Conservation (phyloP, 768 basidiomycete species). For the Trametopsis cervina region DNA sequence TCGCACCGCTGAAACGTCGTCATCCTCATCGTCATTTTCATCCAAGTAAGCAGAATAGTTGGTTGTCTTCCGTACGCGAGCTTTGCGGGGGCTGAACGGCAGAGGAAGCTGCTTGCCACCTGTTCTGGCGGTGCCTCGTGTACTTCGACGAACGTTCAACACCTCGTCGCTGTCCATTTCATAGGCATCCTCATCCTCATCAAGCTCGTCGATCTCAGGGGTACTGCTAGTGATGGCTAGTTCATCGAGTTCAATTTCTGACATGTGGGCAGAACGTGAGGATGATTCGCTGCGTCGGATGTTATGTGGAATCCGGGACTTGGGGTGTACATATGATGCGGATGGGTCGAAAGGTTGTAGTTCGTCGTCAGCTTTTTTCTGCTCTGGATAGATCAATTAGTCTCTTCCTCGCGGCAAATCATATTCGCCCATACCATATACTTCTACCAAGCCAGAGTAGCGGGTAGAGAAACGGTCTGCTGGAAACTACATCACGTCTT, state of each 20-base stretch:
- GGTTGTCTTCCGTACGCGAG: slow-evolving; percentile 29
- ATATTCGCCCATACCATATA: slow-evolving; percentile 43
- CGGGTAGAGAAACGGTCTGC: slow-evolving; percentile 27
- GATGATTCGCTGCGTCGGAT: slow-evolving; percentile 12
- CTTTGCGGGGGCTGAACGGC: slow-evolving; percentile 66
- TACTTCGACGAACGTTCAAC: slow-evolving; percentile 6
- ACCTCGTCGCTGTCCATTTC: slow-evolving; percentile 6
- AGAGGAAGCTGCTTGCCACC: slow-evolving; percentile 27
- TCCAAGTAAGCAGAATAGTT: slow-evolving; percentile 24
- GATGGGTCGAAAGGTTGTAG: slow-evolving; percentile 56
- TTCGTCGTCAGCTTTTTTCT: slow-evolving; percentile 32
- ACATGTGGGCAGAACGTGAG: slow-evolving; percentile 19
- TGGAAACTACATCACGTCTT: slow-evolving; percentile 10
- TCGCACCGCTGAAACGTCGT: slow-evolving; percentile 21
- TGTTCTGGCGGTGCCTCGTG: slow-evolving; percentile 11
- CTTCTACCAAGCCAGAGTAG: slow-evolving; percentile 40
- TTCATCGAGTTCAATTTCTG: no score
- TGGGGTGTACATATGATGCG: slow-evolving; percentile 48
- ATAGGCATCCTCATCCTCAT: slow-evolving; percentile 11
- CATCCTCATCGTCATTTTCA: slow-evolving; percentile 33
- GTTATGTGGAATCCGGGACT: slow-evolving; percentile 39
- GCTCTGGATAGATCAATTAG: slow-evolving; percentile 29
- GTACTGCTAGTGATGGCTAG: background rate
- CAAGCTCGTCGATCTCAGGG: slow-evolving; percentile 8
- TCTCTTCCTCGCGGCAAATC: background rate